Evolutionary conservation across 73 alveolate genomes (phyloP).

Genomic region (Uronychia setigera): DNA sequence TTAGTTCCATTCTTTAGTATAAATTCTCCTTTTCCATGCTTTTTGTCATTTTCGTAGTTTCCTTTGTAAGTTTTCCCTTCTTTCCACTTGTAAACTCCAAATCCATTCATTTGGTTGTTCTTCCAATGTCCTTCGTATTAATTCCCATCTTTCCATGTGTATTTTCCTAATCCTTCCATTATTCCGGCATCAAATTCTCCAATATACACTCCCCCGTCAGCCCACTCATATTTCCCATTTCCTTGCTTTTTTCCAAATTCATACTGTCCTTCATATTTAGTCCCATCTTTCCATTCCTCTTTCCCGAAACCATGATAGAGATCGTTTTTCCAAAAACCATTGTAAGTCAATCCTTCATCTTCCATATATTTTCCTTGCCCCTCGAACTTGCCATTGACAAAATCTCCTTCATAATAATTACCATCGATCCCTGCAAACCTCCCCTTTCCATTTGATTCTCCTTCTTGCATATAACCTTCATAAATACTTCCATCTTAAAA

Average conservation of each 20-base stretch:
- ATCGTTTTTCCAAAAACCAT: conserved; percentile 33
- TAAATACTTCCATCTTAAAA: conserved; percentile 13
- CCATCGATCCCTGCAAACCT: conserved; percentile 24
- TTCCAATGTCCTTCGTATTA: conserved; percentile 62
- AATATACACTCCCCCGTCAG: conserved; percentile 51
- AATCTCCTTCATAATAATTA: conserved; percentile 35
- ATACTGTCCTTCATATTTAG: conserved; percentile 37
- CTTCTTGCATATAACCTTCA: conserved; percentile 24
- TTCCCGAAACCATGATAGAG: conserved; percentile 28
- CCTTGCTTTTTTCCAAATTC: conserved; percentile 30
- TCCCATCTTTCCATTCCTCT: conserved; percentile 42
- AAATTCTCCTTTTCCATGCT: conserved; percentile 27
- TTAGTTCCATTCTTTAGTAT: background rate
- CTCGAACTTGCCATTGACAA: conserved; percentile 22
- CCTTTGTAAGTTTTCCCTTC: conserved; percentile 87
- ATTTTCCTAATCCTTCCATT: conserved; percentile 60
- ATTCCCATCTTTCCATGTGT: conserved; percentile 58
- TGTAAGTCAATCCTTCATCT: conserved; percentile 21
- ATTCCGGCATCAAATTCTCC: conserved; percentile 53
- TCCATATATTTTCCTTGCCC: conserved; percentile 31
- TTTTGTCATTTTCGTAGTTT: conserved; percentile 49
- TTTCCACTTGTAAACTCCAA: conserved; percentile 83
- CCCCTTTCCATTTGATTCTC: conserved; percentile 24
- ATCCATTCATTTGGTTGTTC: conserved; percentile 77
- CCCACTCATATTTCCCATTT: conserved; percentile 14